phyloP scores from a whole-genome alignment of 2,329 filamentous ascomycete genomes.

The Trichophyton benhamiae region DNA sequence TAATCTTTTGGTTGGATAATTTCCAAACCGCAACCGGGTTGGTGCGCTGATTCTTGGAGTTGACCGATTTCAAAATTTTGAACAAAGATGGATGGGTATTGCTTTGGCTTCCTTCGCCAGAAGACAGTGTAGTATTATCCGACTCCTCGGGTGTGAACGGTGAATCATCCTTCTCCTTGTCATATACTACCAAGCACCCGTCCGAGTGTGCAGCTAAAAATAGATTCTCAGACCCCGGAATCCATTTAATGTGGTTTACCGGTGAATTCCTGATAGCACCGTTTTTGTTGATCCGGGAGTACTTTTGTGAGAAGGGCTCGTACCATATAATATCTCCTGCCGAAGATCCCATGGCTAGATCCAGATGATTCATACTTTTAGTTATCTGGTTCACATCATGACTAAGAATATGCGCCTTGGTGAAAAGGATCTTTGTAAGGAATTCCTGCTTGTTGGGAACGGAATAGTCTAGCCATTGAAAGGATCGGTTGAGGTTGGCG shows the following conservation, averaged over 20 bases:
- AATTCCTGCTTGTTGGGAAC: conserved; percentile 64
- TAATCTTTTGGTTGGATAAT: conserved; percentile 78
- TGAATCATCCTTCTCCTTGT: conserved; percentile 91
- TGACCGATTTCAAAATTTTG: conserved; percentile 76
- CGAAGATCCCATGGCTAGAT: conserved; percentile 90
- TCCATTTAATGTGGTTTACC: conserved; percentile 79
- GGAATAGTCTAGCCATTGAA: conserved; percentile 89
- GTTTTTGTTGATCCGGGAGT: conserved; percentile 93
- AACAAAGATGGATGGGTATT: conserved; percentile 33
- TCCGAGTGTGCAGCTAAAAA: conserved; percentile 90
- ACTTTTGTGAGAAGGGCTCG: conserved; percentile 91
- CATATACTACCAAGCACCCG: conserved; percentile 81
- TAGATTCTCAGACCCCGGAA: conserved; percentile 83
- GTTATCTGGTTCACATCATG: conserved; percentile 83
- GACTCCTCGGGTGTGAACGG: conserved; percentile 59
- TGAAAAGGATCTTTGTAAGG: conserved; percentile 90
- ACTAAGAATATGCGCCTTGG: conserved; percentile 86
- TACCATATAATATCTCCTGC: conserved; percentile 98
- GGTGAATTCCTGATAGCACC: conserved; percentile 78
- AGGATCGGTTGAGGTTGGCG: conserved; percentile 87
- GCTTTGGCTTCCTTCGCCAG: conserved; percentile 20
- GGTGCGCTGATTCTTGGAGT: conserved; percentile 82
- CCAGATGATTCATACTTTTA: conserved; percentile 66
- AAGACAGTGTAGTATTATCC: conserved; percentile 24
- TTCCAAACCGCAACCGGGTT: conserved; percentile 94